These are phyloP conservation scores for Pinus taeda DNA, from an alignment of 75 land plant genomes.

Conservation along the genomic window DNA sequence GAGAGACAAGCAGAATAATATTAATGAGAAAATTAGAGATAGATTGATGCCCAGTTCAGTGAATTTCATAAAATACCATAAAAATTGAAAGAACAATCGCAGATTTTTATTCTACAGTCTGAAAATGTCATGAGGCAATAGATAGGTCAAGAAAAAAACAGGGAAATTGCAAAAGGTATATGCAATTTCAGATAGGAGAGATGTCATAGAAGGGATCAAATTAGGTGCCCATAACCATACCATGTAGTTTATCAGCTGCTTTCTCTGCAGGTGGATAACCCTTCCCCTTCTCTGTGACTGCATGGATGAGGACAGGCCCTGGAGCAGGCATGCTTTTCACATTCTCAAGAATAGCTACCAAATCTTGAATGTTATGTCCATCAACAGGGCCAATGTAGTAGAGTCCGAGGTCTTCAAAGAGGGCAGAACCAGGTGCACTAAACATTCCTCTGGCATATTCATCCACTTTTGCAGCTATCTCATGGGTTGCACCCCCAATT, in stretches of 20 bases:
- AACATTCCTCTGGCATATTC: conserved; percentile 92
- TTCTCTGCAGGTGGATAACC: conserved; percentile 86
- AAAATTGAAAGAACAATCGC: not conserved
- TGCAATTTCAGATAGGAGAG: no score
- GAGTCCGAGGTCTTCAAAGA: conserved; percentile 88
- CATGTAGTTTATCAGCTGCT: conserved; percentile 85
- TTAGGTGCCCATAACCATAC: conserved; percentile 14
- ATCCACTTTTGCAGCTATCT: conserved; percentile 87
- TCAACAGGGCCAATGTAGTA: conserved; percentile 93
- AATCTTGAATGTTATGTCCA: conserved; percentile 79
- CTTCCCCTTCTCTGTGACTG: conserved; percentile 84
- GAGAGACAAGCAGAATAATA: not conserved
- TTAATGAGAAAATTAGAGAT: not conserved
- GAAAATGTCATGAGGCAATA: not conserved
- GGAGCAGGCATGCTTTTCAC: conserved; percentile 69
- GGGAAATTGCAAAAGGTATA: no score
- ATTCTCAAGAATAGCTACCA: conserved; percentile 67
- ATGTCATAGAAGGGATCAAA: no score
- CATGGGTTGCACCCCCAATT: conserved; percentile 74
- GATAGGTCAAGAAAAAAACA: not conserved
- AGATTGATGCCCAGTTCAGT: not conserved
- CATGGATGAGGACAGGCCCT: conserved; percentile 85
- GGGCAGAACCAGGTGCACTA: conserved; percentile 74
- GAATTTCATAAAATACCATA: not conserved
- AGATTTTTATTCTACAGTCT: not conserved